Percentiles rank a stretch among this genome's conserved stretches.
phyloP scores from a whole-genome alignment of 1,284 basidiomycete genomes.

The Apiotrichum mycotoxinovorans region DNA sequence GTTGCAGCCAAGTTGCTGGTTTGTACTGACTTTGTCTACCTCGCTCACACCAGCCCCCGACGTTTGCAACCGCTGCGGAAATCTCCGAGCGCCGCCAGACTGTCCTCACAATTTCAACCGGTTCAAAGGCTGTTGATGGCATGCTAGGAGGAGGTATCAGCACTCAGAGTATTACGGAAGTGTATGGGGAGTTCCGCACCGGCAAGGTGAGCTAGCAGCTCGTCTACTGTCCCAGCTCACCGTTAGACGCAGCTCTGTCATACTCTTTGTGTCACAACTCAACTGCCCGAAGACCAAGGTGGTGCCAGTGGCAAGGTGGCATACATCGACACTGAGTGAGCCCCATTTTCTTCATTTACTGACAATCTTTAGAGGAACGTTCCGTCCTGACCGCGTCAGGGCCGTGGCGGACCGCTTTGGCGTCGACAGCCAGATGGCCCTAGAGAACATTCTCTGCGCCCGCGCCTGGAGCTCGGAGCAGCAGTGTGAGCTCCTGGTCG shows the following conservation, averaged over 20 bases:
- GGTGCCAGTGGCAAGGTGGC: constrained; percentile 89
- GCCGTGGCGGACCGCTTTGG: constrained; percentile 87
- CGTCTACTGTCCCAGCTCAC: constrained; percentile 57
- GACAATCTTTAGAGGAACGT: constrained; percentile 62
- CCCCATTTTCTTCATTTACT: constrained; percentile 3
- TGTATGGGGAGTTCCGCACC: constrained; percentile 52
- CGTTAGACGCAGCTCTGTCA: constrained; percentile 85
- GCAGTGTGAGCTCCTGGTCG: constrained; percentile 46
- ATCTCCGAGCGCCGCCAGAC: constrained; percentile 76
- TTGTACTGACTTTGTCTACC: constrained; percentile 1
- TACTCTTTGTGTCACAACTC: constrained; percentile 83
- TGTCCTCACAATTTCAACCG: constrained; percentile 76
- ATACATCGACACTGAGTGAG: constrained; percentile 84
- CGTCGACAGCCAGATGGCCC: constrained; percentile 76
- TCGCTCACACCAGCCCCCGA: constrained; percentile 62
- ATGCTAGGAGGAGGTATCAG: constrained; percentile 82
- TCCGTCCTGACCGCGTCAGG: constrained; percentile 83
- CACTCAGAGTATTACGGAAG: constrained; percentile 82
- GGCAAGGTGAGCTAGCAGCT: constrained; percentile 58
- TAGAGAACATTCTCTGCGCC: constrained; percentile 57
- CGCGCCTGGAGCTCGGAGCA: constrained; percentile 48
- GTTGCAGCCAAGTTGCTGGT: constrained; percentile 79
- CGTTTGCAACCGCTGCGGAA: constrained; percentile 84
- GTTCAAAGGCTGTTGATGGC: constrained; percentile 82
- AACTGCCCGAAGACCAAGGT: constrained; percentile 82